Conservation (phyloP, 179 eudicot species). For the Beta lomatogona region DNA sequence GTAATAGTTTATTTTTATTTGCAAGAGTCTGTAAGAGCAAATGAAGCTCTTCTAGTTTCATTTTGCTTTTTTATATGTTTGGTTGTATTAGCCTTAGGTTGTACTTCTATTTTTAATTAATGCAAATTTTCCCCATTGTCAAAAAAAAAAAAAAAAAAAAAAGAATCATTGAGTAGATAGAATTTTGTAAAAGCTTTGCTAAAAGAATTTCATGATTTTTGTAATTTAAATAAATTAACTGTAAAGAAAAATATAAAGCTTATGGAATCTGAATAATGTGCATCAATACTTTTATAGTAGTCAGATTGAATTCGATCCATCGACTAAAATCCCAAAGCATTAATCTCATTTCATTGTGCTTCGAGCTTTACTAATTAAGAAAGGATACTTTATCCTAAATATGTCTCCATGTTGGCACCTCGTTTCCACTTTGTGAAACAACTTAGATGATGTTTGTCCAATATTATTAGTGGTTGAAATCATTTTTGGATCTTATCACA, state of each 20-base stretch:
- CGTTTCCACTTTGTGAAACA: conserved; percentile 32
- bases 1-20: too few relatives aligned
- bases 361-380: conserved; percentile 9
- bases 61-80: too few relatives aligned
- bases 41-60: too few relatives aligned
- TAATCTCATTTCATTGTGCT: conserved; percentile 1
- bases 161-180: too few relatives aligned
- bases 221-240: too few relatives aligned
- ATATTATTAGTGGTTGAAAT: conserved; percentile 17
- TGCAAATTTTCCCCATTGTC: too few relatives aligned
- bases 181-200: too few relatives aligned
- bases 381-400: conserved; percentile 13
- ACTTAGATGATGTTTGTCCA: conserved; percentile 22
- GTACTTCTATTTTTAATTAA: too few relatives aligned
- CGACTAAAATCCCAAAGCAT: background rate
- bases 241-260: background rate
- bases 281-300: background rate
- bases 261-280: background rate
- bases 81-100: too few relatives aligned
- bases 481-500: conserved; percentile 18
- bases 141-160: too few relatives aligned
- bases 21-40: too few relatives aligned
- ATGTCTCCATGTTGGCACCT: conserved; percentile 29
- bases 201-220: too few relatives aligned
- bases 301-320: background rate